Percentiles rank a stretch among this genome's conserved stretches.
phyloP scores from a whole-genome alignment of 352 stramenopile genomes.

The Phytophthora sp. region DNA sequence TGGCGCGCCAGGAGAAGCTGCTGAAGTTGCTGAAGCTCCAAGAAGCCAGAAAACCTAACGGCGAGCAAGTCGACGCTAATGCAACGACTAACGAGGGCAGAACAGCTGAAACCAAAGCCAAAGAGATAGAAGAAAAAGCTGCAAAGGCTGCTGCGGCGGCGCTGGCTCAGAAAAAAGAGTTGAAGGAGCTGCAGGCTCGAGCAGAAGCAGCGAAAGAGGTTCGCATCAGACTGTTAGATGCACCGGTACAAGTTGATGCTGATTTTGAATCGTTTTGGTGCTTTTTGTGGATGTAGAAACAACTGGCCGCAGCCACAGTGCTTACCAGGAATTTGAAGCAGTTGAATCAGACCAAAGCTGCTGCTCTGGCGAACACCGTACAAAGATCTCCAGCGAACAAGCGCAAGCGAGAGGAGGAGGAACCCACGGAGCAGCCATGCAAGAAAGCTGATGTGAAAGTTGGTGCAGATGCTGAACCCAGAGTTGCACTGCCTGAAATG shows the following conservation, averaged over 20 bases:
- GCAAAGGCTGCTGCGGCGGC: neutral
- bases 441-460: slow-evolving; percentile 18
- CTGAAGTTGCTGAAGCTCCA: slow-evolving; percentile 39
- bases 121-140: neutral
- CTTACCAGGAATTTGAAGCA: slow-evolving; percentile 37
- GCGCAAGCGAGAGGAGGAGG: slow-evolving; percentile 29
- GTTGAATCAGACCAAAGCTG: no score
- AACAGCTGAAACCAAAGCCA: neutral
- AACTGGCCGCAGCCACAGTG: slow-evolving; percentile 27
- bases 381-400: slow-evolving; percentile 10
- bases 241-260: neutral
- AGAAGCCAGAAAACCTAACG: slow-evolving; percentile 2
- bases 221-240: neutral
- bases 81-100: slow-evolving; percentile 2
- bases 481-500: slow-evolving; percentile 16
- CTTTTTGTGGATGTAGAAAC: slow-evolving; percentile 28
- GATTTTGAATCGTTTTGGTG: neutral
- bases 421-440: slow-evolving; percentile 3
- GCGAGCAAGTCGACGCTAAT: slow-evolving; percentile 3
- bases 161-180: slow-evolving; percentile 39
- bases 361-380: neutral
- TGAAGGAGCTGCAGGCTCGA: slow-evolving; percentile 40
- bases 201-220: slow-evolving; percentile 39
- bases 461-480: neutral
- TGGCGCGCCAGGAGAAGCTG: slow-evolving; percentile 33